Evolutionary conservation across 768 basidiomycete genomes (phyloP), one percentile per base, ranked within the genome.

Genomic region (Trametes maxima): DNA sequence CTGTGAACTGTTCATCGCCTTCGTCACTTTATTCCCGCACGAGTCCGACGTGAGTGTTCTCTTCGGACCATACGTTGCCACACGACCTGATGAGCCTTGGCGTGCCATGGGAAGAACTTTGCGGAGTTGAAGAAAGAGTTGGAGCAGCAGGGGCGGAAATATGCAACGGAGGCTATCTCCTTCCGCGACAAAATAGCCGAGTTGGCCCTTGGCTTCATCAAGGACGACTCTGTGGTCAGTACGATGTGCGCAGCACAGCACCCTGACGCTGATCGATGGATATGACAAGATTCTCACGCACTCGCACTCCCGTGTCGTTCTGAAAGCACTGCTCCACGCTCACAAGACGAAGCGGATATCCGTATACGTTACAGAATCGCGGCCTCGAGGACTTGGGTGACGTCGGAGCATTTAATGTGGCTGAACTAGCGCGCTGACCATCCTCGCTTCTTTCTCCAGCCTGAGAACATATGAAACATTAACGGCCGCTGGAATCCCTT

Each of bases 311-410:
- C 83, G 97, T 69, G 95, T 98, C 46, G 96, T 99, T 57, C 89
- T 95, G 79, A 88, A 94, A 75, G 90, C 95, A 37, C 82, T 99
- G 54, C 81, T 98, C 47, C 85, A 89, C 59, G 95, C 97, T 17
- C 94, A 96, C 73, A 82, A 88, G 70, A 86, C 84, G 73, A 98
- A 98, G 78, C 85, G 95, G 58, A 93, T 98, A 75, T 94, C 92
- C 69, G 96, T 99, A 40, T 98, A 94, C 74, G 96, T 99, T 60
- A 98, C 96, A 67, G 94, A 98, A 85, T 92, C 93, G 36, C 85
- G 93, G 65, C 95, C 96, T 73, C 85, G 85, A 72, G 92, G 90
- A 69, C 81, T 90, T 67, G 93, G 95, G 94, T 93, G 48, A 72
- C 69, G 86, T 79, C 44, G 54, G 60, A 56, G 54, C 42, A 33